These are phyloP conservation scores for Chrysoporthe cubensis DNA, from an alignment of 2,329 filamentous ascomycete species.

Conservation along the genomic window DNA sequence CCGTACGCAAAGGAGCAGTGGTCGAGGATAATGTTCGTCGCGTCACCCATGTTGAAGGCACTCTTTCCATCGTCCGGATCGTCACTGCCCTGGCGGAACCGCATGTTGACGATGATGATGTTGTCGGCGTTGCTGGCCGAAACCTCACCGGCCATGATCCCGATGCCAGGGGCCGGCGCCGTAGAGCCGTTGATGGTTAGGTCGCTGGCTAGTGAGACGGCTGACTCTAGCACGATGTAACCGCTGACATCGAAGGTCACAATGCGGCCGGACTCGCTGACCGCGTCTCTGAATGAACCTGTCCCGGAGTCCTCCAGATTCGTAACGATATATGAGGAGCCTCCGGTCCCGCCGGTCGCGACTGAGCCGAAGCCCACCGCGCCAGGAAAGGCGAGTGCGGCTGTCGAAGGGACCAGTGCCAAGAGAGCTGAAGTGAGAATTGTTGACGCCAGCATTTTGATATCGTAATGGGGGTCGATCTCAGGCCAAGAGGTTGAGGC, in stretches of 20 bases:
- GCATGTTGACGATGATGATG: constrained; percentile 47
- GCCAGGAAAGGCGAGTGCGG: constrained; percentile 45
- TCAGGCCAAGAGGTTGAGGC: not conserved
- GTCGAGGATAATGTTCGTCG: constrained; percentile 50
- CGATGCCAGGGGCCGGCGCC: constrained; percentile 41
- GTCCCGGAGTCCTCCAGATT: constrained; percentile 49
- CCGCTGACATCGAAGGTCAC: constrained; percentile 51
- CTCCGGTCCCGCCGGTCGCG: constrained; percentile 48
- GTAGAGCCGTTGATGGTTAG: constrained; percentile 52
- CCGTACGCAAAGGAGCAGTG: constrained; percentile 49
- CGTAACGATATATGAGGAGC: constrained; percentile 48
- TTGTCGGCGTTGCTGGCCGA: constrained; percentile 29
- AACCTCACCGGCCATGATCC: constrained; percentile 39
- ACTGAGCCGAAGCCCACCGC: constrained; percentile 52
- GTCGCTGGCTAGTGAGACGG: constrained; percentile 46
- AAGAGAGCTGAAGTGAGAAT: not conserved
- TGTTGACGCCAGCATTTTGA: constrained; percentile 8
- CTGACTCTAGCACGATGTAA: constrained; percentile 47
- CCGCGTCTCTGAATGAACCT: constrained; percentile 52
- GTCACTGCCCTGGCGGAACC: constrained; percentile 46
- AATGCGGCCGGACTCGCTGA: constrained; percentile 47
- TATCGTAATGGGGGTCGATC: not conserved
- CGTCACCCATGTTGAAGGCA: constrained; percentile 47
- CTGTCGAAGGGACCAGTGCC: constrained; percentile 4
- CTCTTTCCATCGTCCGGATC: constrained; percentile 46